phyloP scores from a whole-genome alignment of 1,284 basidiomycete species.

The Anthracocystis walkeri region DNA sequence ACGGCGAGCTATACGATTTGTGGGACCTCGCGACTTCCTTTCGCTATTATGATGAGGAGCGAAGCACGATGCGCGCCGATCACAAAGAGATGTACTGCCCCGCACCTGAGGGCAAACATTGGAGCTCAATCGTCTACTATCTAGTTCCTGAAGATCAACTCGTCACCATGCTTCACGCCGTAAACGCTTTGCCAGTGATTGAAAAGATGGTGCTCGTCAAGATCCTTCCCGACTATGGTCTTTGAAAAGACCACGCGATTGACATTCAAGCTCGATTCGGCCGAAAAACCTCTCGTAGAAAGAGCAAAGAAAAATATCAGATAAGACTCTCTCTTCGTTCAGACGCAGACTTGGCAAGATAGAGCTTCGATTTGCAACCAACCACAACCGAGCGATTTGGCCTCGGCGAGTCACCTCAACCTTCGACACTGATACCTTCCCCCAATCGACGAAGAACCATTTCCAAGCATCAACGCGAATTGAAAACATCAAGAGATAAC shows the following conservation, averaged over 20 bases:
- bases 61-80: not conserved
- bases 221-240: not conserved
- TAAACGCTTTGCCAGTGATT: not conserved
- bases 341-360: not conserved
- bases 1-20: too few relatives aligned
- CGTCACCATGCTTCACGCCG: not conserved
- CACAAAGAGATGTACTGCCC: not conserved
- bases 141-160: not conserved
- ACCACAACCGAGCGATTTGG: constrained; percentile 30
- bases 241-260: not conserved
- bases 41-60: not conserved
- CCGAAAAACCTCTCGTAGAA: constrained; percentile 8
- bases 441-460: not conserved
- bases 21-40: not conserved
- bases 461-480: not conserved
- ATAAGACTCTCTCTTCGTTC: constrained; percentile 13
- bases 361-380: constrained; percentile 18
- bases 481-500: not conserved
- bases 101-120: not conserved
- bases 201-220: not conserved
- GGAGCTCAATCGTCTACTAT: not conserved
- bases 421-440: not conserved
- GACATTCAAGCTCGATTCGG: constrained; percentile 1
- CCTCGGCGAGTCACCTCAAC: constrained; percentile 6
- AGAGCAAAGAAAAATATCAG: constrained; percentile 23